Base-by-base conservation (phyloP, 331 rosid species). In the Phaseolus coccineus region DNA sequence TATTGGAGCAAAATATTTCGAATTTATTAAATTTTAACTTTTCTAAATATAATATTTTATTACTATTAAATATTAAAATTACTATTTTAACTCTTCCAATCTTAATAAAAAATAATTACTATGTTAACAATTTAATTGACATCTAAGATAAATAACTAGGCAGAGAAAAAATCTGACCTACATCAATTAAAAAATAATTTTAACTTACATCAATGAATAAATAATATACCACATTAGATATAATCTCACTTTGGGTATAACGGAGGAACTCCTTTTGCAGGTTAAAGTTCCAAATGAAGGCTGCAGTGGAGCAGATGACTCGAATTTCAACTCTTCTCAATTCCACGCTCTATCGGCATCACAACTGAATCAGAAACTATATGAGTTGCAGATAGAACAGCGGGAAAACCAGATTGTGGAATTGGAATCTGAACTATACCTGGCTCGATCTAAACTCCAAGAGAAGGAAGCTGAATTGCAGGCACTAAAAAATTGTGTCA, bases 401-500 rank as follows among this genome's bases (percentile, higher is more conserved):
- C 93, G 89, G 79, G 91, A 87, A 57, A 63, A 73, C 82, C 89
- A 88, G 76, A 89, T 93, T 73, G 86, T 10, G 59, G 94, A 78
- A 80, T 77, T 93, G 87, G 94, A 93, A 88, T 89, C 89, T 48
- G 91, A 88, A 77, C 73, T 91, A 87, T 78, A 81, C 39, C 63
- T 74, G 19, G 88, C 91, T 40, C 92, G 87, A 72, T 79, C 86
- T 35, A 93, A 85, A 72, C 90, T 91, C 73, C 65, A 82, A 65
- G 85, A 85, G 46, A 40, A 40, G 82, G 94, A 93, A 81, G 85
- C 87, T 66, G 89, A 91, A 81, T 94, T 93, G 39, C 90, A 84
- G 74, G 88, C 91, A 76, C 74, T 90, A 55, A 92, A 87, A 88
- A 92, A 90, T 77, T 86, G 90, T 30, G 92, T 90, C 69, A 88